A percentile compares a stretch with the other conserved stretches of the same genome.
Evolutionary conservation across 2,329 filamentous ascomycete genomes (phyloP).

Genomic region (Colletotrichum sojae): DNA sequence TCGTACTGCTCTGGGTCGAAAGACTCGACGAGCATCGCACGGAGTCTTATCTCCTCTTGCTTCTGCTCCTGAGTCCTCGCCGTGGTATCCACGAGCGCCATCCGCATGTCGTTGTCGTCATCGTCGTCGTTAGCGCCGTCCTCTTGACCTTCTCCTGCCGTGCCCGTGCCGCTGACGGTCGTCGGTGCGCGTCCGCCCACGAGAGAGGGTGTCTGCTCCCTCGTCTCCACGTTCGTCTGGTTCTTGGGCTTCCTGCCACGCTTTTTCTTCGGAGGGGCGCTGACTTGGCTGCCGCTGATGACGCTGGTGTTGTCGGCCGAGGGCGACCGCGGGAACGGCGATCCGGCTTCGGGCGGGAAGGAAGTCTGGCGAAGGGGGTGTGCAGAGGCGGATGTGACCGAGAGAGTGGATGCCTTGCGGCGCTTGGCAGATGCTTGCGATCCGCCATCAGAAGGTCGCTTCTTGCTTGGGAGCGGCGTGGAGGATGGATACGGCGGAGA

Average conservation of each 20-base stretch:
- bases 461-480: conserved; percentile 70
- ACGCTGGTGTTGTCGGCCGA: conserved; percentile 73
- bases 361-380: conserved; percentile 86
- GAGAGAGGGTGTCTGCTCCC: conserved; percentile 56
- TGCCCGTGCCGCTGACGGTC: conserved; percentile 58
- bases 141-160: conserved; percentile 57
- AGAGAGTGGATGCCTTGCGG: conserved; percentile 78
- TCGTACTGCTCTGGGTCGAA: conserved; percentile 78
- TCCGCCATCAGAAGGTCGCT: conserved; percentile 72
- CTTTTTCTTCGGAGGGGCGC: conserved; percentile 69
- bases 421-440: conserved; percentile 70
- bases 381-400: conserved; percentile 66
- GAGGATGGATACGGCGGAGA: conserved; percentile 69
- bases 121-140: conserved; percentile 71
- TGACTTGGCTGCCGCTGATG: conserved; percentile 73
- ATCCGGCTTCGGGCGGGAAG: conserved; percentile 76
- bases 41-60: conserved; percentile 70
- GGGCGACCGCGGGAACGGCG: conserved; percentile 74
- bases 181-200: conserved; percentile 62
- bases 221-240: conserved; percentile 60
- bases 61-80: conserved; percentile 77
- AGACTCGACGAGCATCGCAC: conserved; percentile 73
- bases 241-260: conserved; percentile 73
- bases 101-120: conserved; percentile 63
- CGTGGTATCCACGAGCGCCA: conserved; percentile 70